A percentile compares a stretch with the other conserved stretches of the same genome.
Evolutionary conservation across 768 basidiomycete genomes (phyloP).

Genomic region (Kwoniella shandongensis): DNA sequence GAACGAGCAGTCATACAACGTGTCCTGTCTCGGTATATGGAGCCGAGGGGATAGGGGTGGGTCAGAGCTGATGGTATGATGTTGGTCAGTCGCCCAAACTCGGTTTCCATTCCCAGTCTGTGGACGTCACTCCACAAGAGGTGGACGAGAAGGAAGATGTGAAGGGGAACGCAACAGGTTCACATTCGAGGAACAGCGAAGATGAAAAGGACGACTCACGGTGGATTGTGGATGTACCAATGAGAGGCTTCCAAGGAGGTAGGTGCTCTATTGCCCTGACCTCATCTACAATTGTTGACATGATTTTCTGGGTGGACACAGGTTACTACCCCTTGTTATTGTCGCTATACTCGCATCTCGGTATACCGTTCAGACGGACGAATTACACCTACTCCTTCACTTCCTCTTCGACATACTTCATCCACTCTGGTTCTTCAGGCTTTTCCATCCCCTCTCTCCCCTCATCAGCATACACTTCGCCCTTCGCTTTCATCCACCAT

Average conservation of each 20-base stretch:
- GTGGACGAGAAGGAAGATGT: slow-evolving; percentile 4
- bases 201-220: not conserved
- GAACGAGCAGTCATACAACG: slow-evolving; percentile 57
- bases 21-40: too few relatives aligned
- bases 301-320: slow-evolving; percentile 41
- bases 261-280: slow-evolving; percentile 24
- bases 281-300: not conserved
- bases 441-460: slow-evolving; percentile 59
- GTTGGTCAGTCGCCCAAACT: too few relatives aligned
- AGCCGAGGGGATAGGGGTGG: too few relatives aligned
- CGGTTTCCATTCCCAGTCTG: slow-evolving; percentile 67
- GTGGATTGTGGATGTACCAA: slow-evolving; percentile 71
- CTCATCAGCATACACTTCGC: slow-evolving; percentile 14
- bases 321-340: slow-evolving; percentile 76
- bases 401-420: slow-evolving; percentile 57
- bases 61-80: too few relatives aligned
- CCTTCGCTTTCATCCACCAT: slow-evolving; percentile 11
- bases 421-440: slow-evolving; percentile 66
- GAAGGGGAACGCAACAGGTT: slow-evolving; percentile 16
- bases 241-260: slow-evolving; percentile 81
- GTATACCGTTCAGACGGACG: slow-evolving; percentile 60
- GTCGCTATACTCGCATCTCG: slow-evolving; percentile 64
- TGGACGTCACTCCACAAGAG: slow-evolving; percentile 39
- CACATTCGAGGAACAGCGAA: too few relatives aligned
- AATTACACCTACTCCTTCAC: slow-evolving; percentile 77